Percentiles rank a stretch among this genome's conserved stretches.
phyloP scores from a whole-genome alignment of 1,139 yeast species.

The Geotrichum candidum region DNA sequence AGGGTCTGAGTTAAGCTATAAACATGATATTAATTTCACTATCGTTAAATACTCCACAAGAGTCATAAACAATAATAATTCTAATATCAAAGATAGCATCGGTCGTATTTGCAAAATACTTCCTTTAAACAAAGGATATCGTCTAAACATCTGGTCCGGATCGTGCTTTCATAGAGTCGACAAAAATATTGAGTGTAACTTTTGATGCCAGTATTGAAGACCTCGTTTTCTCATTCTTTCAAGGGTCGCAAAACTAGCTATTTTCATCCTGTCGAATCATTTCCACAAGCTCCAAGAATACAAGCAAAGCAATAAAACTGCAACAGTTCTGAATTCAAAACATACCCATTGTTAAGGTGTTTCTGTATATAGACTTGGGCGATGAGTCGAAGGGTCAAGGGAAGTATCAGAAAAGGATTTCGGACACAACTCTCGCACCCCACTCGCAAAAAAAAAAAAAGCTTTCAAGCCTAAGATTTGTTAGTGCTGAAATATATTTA shows the following conservation, averaged over 20 bases:
- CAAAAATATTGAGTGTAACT: background rate
- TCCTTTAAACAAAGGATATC: too few relatives aligned
- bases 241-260: background rate
- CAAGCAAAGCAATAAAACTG: background rate
- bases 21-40: too few relatives aligned
- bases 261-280: background rate
- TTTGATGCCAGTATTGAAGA: background rate
- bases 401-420: conserved; percentile 1
- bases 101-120: too few relatives aligned
- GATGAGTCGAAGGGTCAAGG: conserved; percentile 9
- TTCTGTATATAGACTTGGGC: conserved; percentile 13
- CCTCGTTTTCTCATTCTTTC: background rate
- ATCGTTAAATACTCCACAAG: too few relatives aligned
- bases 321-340: background rate
- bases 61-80: too few relatives aligned
- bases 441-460: background rate
- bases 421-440: background rate
- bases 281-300: background rate
- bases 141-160: too few relatives aligned
- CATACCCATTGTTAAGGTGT: conserved; percentile 14
- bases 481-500: conserved; percentile 4
- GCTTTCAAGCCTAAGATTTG: background rate
- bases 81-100: too few relatives aligned
- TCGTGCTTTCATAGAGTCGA: too few relatives aligned
- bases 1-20: too few relatives aligned